Evolutionary conservation across 2,329 filamentous ascomycete genomes (phyloP).

Genomic region (Claviceps sp.): DNA sequence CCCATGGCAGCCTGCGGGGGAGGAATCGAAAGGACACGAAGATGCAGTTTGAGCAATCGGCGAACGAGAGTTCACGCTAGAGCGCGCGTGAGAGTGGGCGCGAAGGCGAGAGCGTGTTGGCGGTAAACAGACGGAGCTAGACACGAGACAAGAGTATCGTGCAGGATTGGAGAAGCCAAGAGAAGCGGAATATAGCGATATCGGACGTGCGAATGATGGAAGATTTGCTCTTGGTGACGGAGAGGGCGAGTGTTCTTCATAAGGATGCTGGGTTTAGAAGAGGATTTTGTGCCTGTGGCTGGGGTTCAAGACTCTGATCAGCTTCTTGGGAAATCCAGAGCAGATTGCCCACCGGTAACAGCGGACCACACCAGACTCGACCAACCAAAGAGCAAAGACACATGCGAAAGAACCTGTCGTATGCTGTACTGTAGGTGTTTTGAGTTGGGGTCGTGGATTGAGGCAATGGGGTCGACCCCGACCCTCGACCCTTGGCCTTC

Average conservation of each 20-base stretch:
- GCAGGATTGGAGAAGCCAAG: not conserved
- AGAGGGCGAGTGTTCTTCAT: not conserved
- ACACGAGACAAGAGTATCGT: not conserved
- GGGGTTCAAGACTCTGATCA: not conserved
- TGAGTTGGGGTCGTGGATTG: not conserved
- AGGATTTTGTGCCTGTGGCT: not conserved
- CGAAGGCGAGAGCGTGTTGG: not conserved
- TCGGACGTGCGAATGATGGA: not conserved
- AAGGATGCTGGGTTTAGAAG: not conserved
- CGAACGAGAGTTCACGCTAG: not conserved
- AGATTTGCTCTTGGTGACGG: not conserved
- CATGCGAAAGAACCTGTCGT: not conserved
- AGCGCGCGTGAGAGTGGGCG: not conserved
- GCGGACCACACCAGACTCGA: not conserved
- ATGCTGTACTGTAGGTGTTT: not conserved
- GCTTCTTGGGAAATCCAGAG: not conserved
- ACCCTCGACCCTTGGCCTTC: too few relatives aligned
- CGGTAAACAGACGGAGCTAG: not conserved
- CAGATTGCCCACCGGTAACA: not conserved
- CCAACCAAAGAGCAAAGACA: not conserved
- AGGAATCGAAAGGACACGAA: not conserved
- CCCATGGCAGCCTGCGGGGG: slow-evolving; percentile 16
- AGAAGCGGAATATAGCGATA: not conserved
- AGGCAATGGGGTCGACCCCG: not conserved
- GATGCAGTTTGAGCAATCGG: not conserved